Conservation (phyloP, 1,284 basidiomycete genomes). For the Singerocomus inundabilis region DNA sequence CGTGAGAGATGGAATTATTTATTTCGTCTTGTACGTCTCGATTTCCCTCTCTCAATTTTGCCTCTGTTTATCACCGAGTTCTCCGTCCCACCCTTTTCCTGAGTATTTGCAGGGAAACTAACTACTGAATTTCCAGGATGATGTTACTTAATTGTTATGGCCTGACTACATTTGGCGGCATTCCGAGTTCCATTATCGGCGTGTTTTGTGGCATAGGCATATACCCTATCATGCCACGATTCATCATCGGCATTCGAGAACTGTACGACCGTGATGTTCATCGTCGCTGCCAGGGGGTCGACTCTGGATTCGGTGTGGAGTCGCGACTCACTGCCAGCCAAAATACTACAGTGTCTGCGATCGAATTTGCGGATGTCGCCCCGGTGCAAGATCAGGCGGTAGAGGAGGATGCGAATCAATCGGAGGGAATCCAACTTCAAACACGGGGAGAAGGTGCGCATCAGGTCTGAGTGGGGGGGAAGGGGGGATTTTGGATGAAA, state of each 20-base stretch:
- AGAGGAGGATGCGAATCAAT: neutral
- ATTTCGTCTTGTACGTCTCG: neutral
- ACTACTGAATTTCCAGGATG: too few relatives aligned
- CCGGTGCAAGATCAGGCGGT: neutral
- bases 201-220: neutral
- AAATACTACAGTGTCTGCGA: neutral
- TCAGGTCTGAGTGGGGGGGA: too few relatives aligned
- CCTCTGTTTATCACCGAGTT: too few relatives aligned
- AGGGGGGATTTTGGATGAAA: too few relatives aligned
- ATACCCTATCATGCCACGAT: neutral
- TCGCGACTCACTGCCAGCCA: neutral
- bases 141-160: neutral
- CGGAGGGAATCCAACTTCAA: too few relatives aligned
- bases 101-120: too few relatives aligned
- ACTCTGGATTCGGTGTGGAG: neutral
- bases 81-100: too few relatives aligned
- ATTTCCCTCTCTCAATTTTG: too few relatives aligned
- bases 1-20: neutral
- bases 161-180: neutral
- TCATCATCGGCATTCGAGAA: neutral
- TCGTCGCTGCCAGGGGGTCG: neutral
- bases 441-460: too few relatives aligned
- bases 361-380: neutral
- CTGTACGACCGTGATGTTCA: neutral
- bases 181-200: neutral